Percentiles rank a stretch among this genome's conserved stretches.
Conservation (phyloP, 2,329 filamentous ascomycete genomes). For the Claviceps sp. region DNA sequence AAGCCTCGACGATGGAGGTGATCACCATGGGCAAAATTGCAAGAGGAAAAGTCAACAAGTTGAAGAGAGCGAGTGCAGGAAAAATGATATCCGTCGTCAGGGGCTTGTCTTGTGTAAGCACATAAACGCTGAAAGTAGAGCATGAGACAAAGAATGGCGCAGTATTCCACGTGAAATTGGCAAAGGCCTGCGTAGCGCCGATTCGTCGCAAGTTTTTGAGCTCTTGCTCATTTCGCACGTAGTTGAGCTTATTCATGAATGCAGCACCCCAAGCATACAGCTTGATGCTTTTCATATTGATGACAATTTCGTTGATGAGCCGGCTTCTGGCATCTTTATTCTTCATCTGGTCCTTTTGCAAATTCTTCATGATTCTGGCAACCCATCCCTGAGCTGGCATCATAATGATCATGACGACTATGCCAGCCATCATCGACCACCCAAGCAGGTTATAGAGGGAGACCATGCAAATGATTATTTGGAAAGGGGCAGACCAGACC, state of each 20-base stretch:
- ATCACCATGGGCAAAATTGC: conserved; percentile 96
- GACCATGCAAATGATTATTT: conserved; percentile 89
- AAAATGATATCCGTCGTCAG: conserved; percentile 93
- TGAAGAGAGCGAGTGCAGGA: conserved; percentile 85
- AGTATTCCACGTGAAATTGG: conserved; percentile 96
- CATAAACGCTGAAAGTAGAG: conserved; percentile 89
- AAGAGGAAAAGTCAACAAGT: conserved; percentile 87
- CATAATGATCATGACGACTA: conserved; percentile 93
- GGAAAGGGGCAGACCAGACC: conserved; percentile 92
- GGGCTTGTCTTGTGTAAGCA: conserved; percentile 66
- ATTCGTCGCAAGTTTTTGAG: conserved; percentile 93
- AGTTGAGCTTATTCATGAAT: conserved; percentile 95
- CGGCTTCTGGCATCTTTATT: conserved; percentile 93
- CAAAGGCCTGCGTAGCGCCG: conserved; percentile 81
- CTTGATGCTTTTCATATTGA: conserved; percentile 99
- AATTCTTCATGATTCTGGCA: conserved; percentile 79
- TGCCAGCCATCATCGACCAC: conserved; percentile 86
- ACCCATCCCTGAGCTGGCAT: conserved; percentile 91
- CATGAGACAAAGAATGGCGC: conserved; percentile 97
- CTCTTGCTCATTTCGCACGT: conserved; percentile 90
- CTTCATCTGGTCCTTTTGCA: conserved; percentile 97
- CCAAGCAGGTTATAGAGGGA: conserved; percentile 94
- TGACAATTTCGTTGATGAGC: conserved; percentile 92
- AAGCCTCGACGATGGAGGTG: conserved; percentile 86
- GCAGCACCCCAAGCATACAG: conserved; percentile 94